Percentiles rank a stretch among this genome's conserved stretches.
Evolutionary conservation across 2,329 filamentous ascomycete genomes (phyloP).

Genomic region (Exserohilum turcica): DNA sequence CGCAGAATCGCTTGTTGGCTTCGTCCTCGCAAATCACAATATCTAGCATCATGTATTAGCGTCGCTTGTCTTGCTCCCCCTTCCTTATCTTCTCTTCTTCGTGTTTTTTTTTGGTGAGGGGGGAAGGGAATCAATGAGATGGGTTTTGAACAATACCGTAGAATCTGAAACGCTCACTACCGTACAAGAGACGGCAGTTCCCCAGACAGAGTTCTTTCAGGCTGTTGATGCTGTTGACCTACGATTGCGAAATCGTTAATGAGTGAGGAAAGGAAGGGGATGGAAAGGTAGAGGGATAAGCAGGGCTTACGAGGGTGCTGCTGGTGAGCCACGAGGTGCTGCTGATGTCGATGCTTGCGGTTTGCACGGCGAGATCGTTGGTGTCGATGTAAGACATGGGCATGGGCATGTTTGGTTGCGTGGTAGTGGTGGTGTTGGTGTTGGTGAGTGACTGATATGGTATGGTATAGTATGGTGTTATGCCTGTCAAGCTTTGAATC

Average conservation of each 20-base stretch:
- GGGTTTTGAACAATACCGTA: constrained; percentile 21
- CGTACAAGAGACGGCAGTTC: constrained; percentile 38
- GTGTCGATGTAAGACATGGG: background rate
- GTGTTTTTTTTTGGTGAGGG: background rate
- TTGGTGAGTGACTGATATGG: too few relatives aligned
- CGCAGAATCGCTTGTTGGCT: constrained; percentile 68
- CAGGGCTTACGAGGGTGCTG: constrained; percentile 6
- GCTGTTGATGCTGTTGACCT: constrained; percentile 56
- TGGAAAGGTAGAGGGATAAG: too few relatives aligned
- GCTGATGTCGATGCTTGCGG: background rate
- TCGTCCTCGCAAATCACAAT: constrained; percentile 20
- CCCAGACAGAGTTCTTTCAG: constrained; percentile 22
- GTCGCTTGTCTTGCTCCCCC: too few relatives aligned
- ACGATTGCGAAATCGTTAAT: constrained; percentile 60
- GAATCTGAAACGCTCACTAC: constrained; percentile 31
- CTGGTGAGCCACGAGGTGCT: constrained; percentile 8
- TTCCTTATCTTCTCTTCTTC: too few relatives aligned
- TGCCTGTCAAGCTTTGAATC: too few relatives aligned
- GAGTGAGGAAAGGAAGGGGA: constrained; percentile 36
- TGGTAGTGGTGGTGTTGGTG: background rate
- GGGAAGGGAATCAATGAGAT: too few relatives aligned
- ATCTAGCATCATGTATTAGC: constrained; percentile 23
- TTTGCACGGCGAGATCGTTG: background rate
- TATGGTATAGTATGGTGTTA: too few relatives aligned
- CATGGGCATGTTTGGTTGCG: background rate